Base-by-base conservation (phyloP, 202 grass and related monocot genomes). In the Setaria viridis region DNA sequence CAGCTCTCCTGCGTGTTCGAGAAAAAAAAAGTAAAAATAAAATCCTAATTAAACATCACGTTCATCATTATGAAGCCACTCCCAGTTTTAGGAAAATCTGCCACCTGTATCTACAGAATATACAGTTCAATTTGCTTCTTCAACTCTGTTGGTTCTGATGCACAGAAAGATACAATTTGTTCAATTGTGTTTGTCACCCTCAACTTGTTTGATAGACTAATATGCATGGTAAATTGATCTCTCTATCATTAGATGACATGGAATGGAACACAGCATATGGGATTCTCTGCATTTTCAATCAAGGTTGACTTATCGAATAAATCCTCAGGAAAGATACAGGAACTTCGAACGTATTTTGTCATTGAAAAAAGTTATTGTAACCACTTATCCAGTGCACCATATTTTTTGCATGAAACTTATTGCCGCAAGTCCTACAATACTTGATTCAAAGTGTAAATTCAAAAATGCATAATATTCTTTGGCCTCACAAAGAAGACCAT, bases 131-230 rank as follows among this genome's bases (percentile, higher is more conserved):
- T 80, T 19, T 84, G 7, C 13, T 25, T 43, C 57, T 66, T 64
- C 33, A 65, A 30, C 13, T 41, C 19, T 3, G 33, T 9, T 72
- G 6, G 30, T 79, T 69, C 29, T 59, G 32, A 54, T 32, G 11
- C 33, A 88, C 48, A 59, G 51, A 49, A 68, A 39, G 50, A 78
- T 72, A 54, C 7, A 56, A 6, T 66, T 17, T 42, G 20, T 41
- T 81, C 19, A 45, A 29, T 15, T 57, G 53, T 41, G 19, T 57
- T 57, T 51, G 39, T 39, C 1, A 1, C 47, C 60, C n/a, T 39
- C 8, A 16, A 21, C 45, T 54, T 67, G 3, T 9, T 68, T 37
- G 19, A 1, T 35, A 37, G 48, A 67, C 21, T 14, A 16, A 12
- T 3, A 51, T 13, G 1, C 63, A 69, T 29, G 34, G 43, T 13